Evolutionary conservation across 768 basidiomycete genomes (phyloP), one percentile per base, ranked within the genome.

Genomic region (Suillus decipiens): DNA sequence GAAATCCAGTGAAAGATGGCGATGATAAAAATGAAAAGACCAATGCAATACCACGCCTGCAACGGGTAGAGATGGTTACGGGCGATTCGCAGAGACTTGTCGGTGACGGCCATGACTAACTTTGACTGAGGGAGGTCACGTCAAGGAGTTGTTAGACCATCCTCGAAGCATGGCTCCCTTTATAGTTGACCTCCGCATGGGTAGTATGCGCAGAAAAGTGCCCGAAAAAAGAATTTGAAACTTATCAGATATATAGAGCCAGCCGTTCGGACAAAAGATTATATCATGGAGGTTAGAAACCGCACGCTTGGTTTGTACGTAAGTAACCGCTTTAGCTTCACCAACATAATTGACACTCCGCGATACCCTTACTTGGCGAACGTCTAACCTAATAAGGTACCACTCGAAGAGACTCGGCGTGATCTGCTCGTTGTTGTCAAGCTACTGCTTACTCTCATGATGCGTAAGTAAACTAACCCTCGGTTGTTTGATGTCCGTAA

Each of bases 21-120:
- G 19, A 66, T 34, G 11, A 66, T 64, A 6, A 64, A 61, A 43
- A 66, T 45, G 60, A 66, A 66, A 9, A 66, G 54, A 11, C 12
- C 66, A 10, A 66, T 57, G 36, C 63, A 61, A 42, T 66, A 66
- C 66, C 66, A 66, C 5, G 60, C 60, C 43, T 66, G 63, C 10
- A 34, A 22, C 11, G 66, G 66, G 45, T 66, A 66, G 2, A 64
- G 50, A 31, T 45, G 33, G 39, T 57, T 58, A 9, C 66, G 59
- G 10, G 19, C 8, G 5, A n/a, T 0, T 33, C 61, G 55, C 15
- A 64, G 34, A 10, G 48, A 43, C 33, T 63, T 58, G 48, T 64
- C 64, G 61, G 62, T 59, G 31, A 31, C 22, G 8, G 22, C 48
- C 60, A 61, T 61, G 28, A 33, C n/a, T 28, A 36, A n/a, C n/a